Conservation (phyloP, 345 rosid genomes). For the Eucalyptus viminalis region DNA sequence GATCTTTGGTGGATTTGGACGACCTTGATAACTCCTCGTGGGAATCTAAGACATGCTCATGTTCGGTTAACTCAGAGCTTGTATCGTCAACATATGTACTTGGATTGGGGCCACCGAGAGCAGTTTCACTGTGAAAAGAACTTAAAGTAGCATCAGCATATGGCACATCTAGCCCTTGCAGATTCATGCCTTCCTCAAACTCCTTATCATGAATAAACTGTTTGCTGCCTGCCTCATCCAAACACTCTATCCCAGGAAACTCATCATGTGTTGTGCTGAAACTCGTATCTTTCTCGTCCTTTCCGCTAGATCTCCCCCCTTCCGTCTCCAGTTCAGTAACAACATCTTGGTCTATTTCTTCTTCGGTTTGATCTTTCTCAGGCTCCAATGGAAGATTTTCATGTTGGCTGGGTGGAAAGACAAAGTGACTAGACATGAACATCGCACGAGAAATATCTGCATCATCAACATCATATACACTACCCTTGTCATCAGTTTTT, state of each 20-base stretch:
- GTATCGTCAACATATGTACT: slow-evolving; percentile 20
- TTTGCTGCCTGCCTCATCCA: slow-evolving; percentile 28
- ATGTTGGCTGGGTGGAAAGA: slow-evolving; percentile 80
- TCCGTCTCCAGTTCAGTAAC: slow-evolving; percentile 22
- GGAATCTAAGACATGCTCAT: slow-evolving; percentile 10
- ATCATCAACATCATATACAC: slow-evolving; percentile 12
- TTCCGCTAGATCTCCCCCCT: slow-evolving; percentile 27
- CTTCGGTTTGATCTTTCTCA: slow-evolving; percentile 15
- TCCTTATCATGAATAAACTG: slow-evolving; percentile 7
- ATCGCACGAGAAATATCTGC: slow-evolving; percentile 54
- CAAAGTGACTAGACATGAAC: slow-evolving; percentile 77
- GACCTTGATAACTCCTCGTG: slow-evolving; percentile 23
- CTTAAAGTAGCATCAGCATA: slow-evolving; percentile 23
- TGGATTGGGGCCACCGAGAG: slow-evolving; percentile 33
- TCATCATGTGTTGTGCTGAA: slow-evolving; percentile 38
- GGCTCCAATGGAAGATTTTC: slow-evolving; percentile 65
- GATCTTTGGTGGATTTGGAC: slow-evolving; percentile 24
- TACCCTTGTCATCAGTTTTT: slow-evolving; percentile 16
- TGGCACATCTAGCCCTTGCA: slow-evolving; percentile 19
- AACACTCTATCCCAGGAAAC: slow-evolving; percentile 28
- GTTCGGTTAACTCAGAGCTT: slow-evolving; percentile 23
- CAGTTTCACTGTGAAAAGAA: slow-evolving; percentile 41
- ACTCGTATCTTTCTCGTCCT: slow-evolving; percentile 39
- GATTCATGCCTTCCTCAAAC: slow-evolving; percentile 26
- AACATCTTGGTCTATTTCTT: slow-evolving; percentile 17